Evolutionary conservation across 768 basidiomycete genomes (phyloP).

Genomic region (Mycena pura): DNA sequence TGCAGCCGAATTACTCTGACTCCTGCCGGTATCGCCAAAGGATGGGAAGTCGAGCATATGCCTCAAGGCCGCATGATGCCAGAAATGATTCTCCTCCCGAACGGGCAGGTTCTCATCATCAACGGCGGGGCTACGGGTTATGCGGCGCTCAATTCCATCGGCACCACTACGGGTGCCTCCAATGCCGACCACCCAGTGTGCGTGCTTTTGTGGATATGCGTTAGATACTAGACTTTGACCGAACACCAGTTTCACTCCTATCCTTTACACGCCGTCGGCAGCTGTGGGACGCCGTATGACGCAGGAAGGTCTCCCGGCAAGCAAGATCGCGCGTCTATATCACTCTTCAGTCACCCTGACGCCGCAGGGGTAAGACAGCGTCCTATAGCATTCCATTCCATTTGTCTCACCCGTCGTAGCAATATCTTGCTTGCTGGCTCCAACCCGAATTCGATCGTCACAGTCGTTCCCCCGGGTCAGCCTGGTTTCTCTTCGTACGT

Average conservation of each 20-base stretch:
- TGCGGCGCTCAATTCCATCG: slow-evolving; percentile 30
- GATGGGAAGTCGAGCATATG: slow-evolving; percentile 54
- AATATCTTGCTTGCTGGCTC: slow-evolving; percentile 34
- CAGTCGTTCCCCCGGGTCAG: slow-evolving; percentile 27
- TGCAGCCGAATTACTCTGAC: slow-evolving; percentile 49
- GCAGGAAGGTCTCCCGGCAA: slow-evolving; percentile 37
- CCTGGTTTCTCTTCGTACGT: slow-evolving; percentile 4
- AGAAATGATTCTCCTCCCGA: slow-evolving; percentile 49
- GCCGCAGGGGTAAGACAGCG: slow-evolving; percentile 35
- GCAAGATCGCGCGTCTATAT: slow-evolving; percentile 39
- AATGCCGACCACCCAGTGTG: slow-evolving; percentile 55
- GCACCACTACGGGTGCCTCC: slow-evolving; percentile 42
- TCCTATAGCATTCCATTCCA: slow-evolving; percentile 16
- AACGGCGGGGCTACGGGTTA: slow-evolving; percentile 54
- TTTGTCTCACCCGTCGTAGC: neutral
- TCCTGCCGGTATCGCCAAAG: slow-evolving; percentile 27
- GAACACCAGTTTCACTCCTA: slow-evolving; percentile 35
- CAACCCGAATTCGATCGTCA: slow-evolving; percentile 43
- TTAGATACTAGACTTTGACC: neutral
- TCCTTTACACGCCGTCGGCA: slow-evolving; percentile 47
- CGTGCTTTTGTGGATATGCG: neutral
- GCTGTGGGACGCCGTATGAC: slow-evolving; percentile 44
- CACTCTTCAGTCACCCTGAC: slow-evolving; percentile 43
- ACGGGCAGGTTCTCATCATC: slow-evolving; percentile 45
- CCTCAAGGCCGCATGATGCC: slow-evolving; percentile 61